phyloP scores from a whole-genome alignment of 1,284 basidiomycete species.

The Sanguinoderma infundibulare region DNA sequence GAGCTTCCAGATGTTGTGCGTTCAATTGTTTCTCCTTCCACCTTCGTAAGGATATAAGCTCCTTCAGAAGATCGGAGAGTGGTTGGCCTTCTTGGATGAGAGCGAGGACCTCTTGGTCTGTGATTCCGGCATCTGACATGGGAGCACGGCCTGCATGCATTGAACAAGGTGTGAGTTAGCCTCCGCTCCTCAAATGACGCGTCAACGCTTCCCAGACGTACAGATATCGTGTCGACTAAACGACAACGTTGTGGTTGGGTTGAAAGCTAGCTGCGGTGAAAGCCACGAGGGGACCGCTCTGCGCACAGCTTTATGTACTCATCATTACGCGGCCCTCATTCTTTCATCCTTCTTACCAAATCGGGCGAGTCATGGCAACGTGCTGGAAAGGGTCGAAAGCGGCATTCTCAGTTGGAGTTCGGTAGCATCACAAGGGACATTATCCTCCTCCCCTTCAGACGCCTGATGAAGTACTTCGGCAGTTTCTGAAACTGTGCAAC shows the following conservation, averaged over 20 bases:
- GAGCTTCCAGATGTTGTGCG: background rate
- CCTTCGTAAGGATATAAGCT: constrained; percentile 9
- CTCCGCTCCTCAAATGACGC: background rate
- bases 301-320: background rate
- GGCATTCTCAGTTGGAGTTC: background rate
- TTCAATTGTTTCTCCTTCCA: constrained; percentile 10
- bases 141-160: background rate
- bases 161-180: background rate
- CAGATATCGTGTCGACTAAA: background rate
- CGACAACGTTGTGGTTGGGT: background rate
- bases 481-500: no score
- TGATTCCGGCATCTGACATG: background rate
- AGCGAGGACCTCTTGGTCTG: constrained; percentile 6
- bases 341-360: background rate
- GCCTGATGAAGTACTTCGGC: background rate
- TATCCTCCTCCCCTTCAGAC: background rate
- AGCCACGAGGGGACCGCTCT: background rate
- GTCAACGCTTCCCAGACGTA: background rate
- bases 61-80: constrained; percentile 6
- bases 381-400: background rate
- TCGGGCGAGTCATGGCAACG: background rate
- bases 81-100: constrained; percentile 10
- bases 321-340: background rate
- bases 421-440: background rate
- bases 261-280: no score